Evolutionary conservation across 306 rosid genomes (phyloP).

Genomic region (Crotalaria pallida): DNA sequence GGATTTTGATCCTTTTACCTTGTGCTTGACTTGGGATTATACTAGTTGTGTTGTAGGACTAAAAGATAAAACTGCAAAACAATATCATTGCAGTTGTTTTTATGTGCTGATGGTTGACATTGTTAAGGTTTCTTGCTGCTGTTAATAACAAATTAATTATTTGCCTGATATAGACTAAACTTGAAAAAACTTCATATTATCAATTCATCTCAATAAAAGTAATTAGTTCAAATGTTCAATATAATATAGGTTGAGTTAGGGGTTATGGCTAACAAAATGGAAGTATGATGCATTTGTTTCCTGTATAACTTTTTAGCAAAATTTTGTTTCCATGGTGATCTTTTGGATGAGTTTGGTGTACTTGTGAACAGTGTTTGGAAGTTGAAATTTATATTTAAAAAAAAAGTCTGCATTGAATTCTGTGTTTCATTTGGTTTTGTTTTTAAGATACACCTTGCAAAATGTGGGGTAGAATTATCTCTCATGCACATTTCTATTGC

Average conservation of each 20-base stretch:
- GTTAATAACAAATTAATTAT: neutral
- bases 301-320: neutral
- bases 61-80: neutral
- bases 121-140: conserved; percentile 8
- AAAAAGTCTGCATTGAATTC: neutral
- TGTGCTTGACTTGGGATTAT: neutral
- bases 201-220: neutral
- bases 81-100: neutral
- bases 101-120: neutral
- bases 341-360: neutral
- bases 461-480: neutral
- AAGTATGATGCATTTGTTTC: conserved; percentile 4
- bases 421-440: neutral
- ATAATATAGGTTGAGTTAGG: neutral
- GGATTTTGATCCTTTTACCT: neutral
- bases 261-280: neutral
- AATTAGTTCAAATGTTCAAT: neutral
- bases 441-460: neutral
- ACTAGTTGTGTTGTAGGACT: neutral
- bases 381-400: neutral
- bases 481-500: conserved; percentile 13
- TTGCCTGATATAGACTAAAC: neutral
- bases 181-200: neutral
- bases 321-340: neutral
- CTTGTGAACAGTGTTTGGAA: neutral